Conservation (phyloP, 78 protist genomes). For the Chrysochromulina tobinii region DNA sequence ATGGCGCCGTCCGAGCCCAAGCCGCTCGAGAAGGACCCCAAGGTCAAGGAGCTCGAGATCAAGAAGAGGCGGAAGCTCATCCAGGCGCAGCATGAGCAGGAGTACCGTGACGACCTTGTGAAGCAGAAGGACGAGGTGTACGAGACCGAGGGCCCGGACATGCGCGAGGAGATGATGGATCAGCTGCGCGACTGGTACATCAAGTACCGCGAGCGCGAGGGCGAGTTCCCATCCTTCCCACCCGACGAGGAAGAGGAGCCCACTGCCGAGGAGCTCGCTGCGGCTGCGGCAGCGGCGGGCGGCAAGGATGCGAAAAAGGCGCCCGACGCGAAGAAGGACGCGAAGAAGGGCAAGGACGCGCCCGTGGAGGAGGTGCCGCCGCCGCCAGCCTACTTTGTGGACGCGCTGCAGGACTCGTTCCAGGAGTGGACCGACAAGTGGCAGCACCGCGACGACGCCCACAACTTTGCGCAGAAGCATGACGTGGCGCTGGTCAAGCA, state of each 20-base stretch:
- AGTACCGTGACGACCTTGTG: conserved; percentile 47
- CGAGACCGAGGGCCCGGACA: conserved; percentile 62
- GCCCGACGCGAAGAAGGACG: conserved; percentile 15
- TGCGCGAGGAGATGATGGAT: conserved; percentile 60
- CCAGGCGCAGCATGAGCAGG: conserved; percentile 25
- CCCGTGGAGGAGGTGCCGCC: background rate
- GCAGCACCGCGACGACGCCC: conserved; percentile 43
- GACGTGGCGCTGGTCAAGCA: conserved; percentile 44
- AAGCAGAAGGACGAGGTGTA: conserved; percentile 19
- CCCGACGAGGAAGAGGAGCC: conserved; percentile 48
- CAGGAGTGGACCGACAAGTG: conserved; percentile 24
- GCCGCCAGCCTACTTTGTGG: background rate
- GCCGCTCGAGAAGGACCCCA: background rate
- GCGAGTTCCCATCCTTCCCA: conserved; percentile 49
- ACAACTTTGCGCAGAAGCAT: conserved; percentile 38
- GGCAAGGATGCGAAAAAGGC: background rate
- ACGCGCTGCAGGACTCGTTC: background rate
- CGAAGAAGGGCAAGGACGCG: conserved; percentile 16
- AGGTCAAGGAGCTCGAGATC: no score
- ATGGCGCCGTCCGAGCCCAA: background rate
- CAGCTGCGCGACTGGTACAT: conserved; percentile 48
- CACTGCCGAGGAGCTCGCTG: background rate
- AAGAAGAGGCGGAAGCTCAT: background rate
- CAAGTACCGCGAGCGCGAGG: conserved; percentile 21
- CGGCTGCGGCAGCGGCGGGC: background rate